phyloP scores from a whole-genome alignment of 176 grass and related monocot species.

The Eragrostis curvula region DNA sequence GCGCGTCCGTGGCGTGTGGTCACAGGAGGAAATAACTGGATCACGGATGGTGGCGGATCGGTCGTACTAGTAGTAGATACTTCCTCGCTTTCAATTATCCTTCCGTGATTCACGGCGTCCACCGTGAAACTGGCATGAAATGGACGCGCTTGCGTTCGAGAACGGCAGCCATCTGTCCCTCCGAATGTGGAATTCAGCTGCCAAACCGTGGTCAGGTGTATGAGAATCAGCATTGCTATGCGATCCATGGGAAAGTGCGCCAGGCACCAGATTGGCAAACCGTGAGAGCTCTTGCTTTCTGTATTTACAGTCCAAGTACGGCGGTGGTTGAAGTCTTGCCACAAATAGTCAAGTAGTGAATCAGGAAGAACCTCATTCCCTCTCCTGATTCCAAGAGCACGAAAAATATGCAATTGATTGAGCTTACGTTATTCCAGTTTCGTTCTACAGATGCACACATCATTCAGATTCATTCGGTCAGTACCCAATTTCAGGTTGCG shows the following conservation, averaged over 20 bases:
- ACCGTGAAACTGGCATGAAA: not conserved
- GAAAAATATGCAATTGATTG: no score
- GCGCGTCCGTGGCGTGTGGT: not conserved
- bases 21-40: not conserved
- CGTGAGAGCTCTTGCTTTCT: not conserved
- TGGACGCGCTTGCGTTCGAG: not conserved
- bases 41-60: not conserved
- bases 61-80: not conserved
- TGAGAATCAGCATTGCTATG: not conserved
- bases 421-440: no score
- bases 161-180: not conserved
- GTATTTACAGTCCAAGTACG: not conserved
- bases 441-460: no score
- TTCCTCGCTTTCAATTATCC: not conserved
- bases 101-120: not conserved
- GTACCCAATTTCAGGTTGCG: not conserved
- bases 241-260: not conserved
- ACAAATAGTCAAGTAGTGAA: not conserved
- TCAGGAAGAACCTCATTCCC: no score
- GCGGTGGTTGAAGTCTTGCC: no score
- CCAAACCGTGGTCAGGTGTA: not conserved
- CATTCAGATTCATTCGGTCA: no score
- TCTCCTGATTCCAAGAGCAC: no score
- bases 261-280: not conserved
- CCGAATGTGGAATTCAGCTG: not conserved